Evolutionary conservation across 495 filamentous ascomycete genomes (phyloP).

Genomic region (Paragyromitra xinjiangensis): DNA sequence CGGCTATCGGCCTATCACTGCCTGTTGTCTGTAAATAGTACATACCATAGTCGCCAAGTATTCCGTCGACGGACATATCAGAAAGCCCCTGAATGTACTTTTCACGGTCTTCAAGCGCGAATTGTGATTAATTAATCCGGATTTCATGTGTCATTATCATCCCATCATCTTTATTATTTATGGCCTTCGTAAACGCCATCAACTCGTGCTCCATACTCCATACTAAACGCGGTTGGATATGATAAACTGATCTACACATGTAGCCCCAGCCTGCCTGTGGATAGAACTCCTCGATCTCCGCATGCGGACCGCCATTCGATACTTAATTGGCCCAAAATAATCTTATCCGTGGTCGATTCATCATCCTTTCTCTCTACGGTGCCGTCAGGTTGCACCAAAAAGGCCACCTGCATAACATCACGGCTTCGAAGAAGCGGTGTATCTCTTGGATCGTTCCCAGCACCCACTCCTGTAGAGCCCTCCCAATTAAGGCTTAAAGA

Average conservation of each 20-base stretch:
- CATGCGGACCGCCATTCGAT: slow-evolving; percentile 89
- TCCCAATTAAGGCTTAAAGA: slow-evolving; percentile 66
- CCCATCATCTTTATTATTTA: slow-evolving; percentile 13
- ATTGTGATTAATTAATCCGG: slow-evolving; percentile 15
- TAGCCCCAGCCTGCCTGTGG: slow-evolving; percentile 79
- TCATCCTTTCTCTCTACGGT: slow-evolving; percentile 63
- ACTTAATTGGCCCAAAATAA: slow-evolving; percentile 80
- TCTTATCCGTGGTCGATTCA: slow-evolving; percentile 63
- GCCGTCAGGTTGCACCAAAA: slow-evolving; percentile 74
- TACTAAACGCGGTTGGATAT: slow-evolving; percentile 1
- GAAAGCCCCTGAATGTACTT: slow-evolving; percentile 12
- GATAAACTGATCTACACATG: slow-evolving; percentile 41
- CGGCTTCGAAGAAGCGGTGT: slow-evolving; percentile 79
- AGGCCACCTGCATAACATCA: slow-evolving; percentile 92
- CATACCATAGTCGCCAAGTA: not conserved
- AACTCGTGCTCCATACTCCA: slow-evolving; percentile 1
- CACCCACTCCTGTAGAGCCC: slow-evolving; percentile 57
- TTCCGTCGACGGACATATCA: slow-evolving; percentile 14
- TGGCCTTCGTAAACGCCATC: slow-evolving; percentile 24
- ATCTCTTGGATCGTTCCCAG: slow-evolving; percentile 48
- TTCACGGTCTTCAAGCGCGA: slow-evolving; percentile 10
- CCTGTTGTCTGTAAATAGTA: not conserved
- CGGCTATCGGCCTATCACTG: not conserved
- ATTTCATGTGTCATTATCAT: slow-evolving; percentile 31
- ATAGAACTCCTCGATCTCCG: slow-evolving; percentile 87